These are phyloP conservation scores for Drechslerella stenobrocha DNA, from an alignment of 2,329 filamentous ascomycete species.

Conservation along the genomic window DNA sequence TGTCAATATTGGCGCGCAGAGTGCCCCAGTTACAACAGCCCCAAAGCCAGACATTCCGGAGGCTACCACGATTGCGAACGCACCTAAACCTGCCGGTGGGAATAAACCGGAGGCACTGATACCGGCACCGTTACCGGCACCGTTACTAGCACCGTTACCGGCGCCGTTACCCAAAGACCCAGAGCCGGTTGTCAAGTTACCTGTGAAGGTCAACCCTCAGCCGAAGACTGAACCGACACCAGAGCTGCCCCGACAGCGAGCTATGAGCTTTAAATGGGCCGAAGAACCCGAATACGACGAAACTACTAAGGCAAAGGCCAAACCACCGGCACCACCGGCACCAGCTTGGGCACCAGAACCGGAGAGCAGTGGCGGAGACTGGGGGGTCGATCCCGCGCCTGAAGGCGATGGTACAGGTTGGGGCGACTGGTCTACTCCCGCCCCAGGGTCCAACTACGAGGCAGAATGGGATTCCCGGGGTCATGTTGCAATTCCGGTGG, in stretches of 20 bases:
- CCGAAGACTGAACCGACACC: background rate
- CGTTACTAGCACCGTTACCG: no score
- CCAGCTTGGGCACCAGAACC: background rate
- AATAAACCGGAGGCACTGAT: no score
- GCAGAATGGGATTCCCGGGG: constrained; percentile 26
- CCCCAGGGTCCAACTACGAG: background rate
- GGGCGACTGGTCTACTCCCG: constrained; percentile 29
- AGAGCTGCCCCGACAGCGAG: background rate
- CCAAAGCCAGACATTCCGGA: no score
- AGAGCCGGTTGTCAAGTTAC: no score
- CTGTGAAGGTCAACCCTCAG: background rate
- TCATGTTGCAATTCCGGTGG: constrained; percentile 16
- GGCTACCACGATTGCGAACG: no score
- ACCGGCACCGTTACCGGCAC: no score
- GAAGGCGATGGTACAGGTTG: background rate
- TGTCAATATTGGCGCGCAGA: background rate
- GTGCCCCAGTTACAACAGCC: no score
- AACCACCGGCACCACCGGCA: no score
- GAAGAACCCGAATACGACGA: constrained; percentile 9
- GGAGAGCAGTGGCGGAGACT: background rate
- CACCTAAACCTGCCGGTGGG: no score
- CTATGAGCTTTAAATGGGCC: constrained; percentile 2
- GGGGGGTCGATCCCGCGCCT: background rate
- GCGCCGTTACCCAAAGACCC: no score
- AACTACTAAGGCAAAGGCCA: background rate